Base-by-base conservation (phyloP, 441 rosid genomes). In the Metrosideros polymorpha region DNA sequence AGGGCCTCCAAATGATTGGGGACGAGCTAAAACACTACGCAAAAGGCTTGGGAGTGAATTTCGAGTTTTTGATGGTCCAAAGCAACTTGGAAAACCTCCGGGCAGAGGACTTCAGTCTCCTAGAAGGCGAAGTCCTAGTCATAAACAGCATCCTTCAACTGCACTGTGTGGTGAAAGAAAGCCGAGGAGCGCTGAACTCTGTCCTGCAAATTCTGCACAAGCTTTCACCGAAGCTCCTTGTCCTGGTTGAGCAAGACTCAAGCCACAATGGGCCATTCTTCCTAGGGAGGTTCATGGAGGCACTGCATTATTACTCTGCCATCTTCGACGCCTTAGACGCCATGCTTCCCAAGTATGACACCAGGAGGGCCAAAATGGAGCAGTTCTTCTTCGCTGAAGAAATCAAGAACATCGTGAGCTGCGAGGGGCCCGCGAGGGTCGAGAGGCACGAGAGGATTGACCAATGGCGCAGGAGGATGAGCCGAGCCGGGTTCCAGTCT, bases 241-340 rank as follows among this genome's bases (percentile, higher is more conserved):
- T 87, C 55, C 63, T 87, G 32, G 89, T 84, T 84, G 89, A 87
- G 82, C 85, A 87, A 59, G 89, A 87, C 86, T 82, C 87, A 29
- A 82, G 86, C 82, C 89, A 87, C 35, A 87, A 84, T 32, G 85
- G 87, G 54, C 87, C 89, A 8, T 84, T 87, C 86, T 87, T 87
- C 43, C 66, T 87, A 8, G 86, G 89, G 66, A 84, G 89, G 85
- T 87, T 87, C 85, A 87, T 87, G 89, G 89, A 85, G 85, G 86
- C 89, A 7, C 55, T 87, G 86, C 89, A 85, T 39, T 87, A 87
- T 43, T 87, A 84, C 56, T 87, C 89, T 0, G 87, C 89, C 30
- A 87, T 85, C 63, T 87, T 79, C 24, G 89, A 87, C 42, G 24
- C 89, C 24, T 66, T 87, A 3, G 86, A 87, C 3, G n/a, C 57